phyloP scores from a whole-genome alignment of 192 early-diverging fungal species.

The Coemansia sp. region DNA sequence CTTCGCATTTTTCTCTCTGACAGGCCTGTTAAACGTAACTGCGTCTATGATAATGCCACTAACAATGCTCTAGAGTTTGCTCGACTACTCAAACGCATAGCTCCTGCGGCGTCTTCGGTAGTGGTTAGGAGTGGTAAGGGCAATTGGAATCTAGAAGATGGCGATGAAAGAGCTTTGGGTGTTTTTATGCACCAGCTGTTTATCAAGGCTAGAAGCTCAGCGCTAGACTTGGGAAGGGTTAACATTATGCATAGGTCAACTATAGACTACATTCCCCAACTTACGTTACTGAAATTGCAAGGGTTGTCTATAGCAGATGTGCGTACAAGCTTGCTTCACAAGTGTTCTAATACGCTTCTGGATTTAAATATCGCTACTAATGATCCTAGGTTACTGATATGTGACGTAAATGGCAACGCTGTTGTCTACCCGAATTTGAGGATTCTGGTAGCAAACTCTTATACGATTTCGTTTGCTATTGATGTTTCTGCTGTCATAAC shows the following conservation, averaged over 20 bases:
- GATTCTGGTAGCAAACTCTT: not conserved
- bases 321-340: not conserved
- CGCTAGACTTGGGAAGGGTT: not conserved
- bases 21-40: not conserved
- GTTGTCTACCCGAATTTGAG: not conserved
- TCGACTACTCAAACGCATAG: not conserved
- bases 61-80: not conserved
- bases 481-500: not conserved
- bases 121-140: not conserved
- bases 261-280: not conserved
- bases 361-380: not conserved
- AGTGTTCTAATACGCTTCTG: not conserved
- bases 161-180: not conserved
- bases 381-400: not conserved
- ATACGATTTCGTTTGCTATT: not conserved
- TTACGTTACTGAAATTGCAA: not conserved
- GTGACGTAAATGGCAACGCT: not conserved
- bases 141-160: not conserved
- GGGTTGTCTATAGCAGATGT: not conserved
- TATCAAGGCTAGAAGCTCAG: not conserved
- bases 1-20: not conserved
- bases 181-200: not conserved
- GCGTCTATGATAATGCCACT: not conserved
- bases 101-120: not conserved
- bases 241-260: not conserved